Evolutionary conservation across 164 flowering plant genomes (phyloP).

Genomic region (Stephania cephalantha): DNA sequence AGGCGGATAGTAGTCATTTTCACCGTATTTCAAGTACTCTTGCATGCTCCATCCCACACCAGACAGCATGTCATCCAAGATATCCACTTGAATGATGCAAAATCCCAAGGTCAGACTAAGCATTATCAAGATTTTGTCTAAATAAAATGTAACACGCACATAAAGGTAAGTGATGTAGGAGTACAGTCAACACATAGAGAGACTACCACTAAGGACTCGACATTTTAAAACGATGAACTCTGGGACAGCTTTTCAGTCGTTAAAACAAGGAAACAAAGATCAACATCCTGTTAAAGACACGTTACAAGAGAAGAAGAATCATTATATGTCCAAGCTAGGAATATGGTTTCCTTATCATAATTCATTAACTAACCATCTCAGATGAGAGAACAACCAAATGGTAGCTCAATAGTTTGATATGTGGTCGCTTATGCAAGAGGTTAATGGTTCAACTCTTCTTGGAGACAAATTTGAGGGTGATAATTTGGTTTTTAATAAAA

Average conservation of each 20-base stretch:
- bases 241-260: not conserved
- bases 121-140: not conserved
- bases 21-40: constrained; percentile 83
- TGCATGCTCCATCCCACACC: constrained; percentile 98
- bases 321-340: too few relatives aligned
- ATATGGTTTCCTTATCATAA: not conserved
- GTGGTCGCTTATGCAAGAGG: too few relatives aligned
- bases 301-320: not conserved
- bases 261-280: not conserved
- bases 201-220: too few relatives aligned
- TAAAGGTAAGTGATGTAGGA: not conserved
- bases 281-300: too few relatives aligned
- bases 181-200: too few relatives aligned
- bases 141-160: not conserved
- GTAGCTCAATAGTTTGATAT: too few relatives aligned
- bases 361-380: too few relatives aligned
- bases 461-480: too few relatives aligned
- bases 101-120: constrained; percentile 13
- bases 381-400: too few relatives aligned
- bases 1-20: constrained; percentile 95
- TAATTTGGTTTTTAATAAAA: too few relatives aligned
- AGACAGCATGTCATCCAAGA: constrained; percentile 94
- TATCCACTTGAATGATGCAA: constrained; percentile 63
- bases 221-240: not conserved
- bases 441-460: too few relatives aligned